phyloP scores from a whole-genome alignment of 192 early-diverging fungal genomes.

The Spinellus fusiger region DNA sequence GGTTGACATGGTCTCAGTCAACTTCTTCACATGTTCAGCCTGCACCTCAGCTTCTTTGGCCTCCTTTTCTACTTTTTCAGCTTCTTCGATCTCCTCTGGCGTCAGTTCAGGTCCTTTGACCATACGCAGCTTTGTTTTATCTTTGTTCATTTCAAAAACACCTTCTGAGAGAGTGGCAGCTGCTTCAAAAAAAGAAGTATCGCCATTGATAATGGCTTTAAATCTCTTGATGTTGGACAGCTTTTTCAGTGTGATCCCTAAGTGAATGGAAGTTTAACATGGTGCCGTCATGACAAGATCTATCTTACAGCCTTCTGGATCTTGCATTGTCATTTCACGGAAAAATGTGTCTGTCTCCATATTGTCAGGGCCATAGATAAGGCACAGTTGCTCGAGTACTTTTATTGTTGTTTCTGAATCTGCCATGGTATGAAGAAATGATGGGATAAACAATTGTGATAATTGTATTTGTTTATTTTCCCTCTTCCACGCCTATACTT shows the following conservation, averaged over 20 bases:
- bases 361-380: constrained; percentile 19
- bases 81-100: background rate
- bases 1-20: background rate
- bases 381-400: constrained; percentile 16
- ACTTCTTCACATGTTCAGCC: background rate
- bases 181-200: constrained; percentile 4
- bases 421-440: too few relatives aligned
- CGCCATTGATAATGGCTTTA: constrained; percentile 19
- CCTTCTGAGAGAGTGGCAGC: constrained; percentile 9
- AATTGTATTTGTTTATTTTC: too few relatives aligned
- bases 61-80: background rate
- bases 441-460: too few relatives aligned
- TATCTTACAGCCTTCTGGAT: constrained; percentile 29
- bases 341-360: constrained; percentile 26
- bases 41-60: background rate
- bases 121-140: constrained; percentile 20
- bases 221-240: constrained; percentile 22
- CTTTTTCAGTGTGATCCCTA: constrained; percentile 31
- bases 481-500: too few relatives aligned
- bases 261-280: background rate
- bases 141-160: constrained; percentile 16
- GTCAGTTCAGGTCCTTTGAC: background rate
- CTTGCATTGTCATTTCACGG: constrained; percentile 19
- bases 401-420: background rate
- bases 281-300: background rate